Evolutionary conservation across 768 basidiomycete species (phyloP).

Genomic region (Leccinum boreale): DNA sequence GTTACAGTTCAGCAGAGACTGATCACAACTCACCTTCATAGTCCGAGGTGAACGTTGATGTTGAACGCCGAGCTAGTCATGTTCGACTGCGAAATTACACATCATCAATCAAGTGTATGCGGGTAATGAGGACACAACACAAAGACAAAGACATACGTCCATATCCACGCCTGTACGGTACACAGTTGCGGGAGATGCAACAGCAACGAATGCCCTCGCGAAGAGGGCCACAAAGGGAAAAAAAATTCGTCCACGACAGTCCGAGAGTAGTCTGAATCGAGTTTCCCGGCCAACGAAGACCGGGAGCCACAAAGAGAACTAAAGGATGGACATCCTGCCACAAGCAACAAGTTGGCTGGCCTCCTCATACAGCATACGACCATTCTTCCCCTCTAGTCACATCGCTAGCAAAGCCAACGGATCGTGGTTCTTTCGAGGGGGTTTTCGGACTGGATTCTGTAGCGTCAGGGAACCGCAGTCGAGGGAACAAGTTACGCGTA

Average conservation of each 20-base stretch:
- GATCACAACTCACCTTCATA: too few relatives aligned
- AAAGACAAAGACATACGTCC: not conserved
- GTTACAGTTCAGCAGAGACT: too few relatives aligned
- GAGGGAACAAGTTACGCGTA: not conserved
- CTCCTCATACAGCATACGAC: slow-evolving; percentile 15
- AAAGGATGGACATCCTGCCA: slow-evolving; percentile 15
- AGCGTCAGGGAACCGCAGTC: not conserved
- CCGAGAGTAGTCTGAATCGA: slow-evolving; percentile 37
- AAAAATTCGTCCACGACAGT: slow-evolving; percentile 14
- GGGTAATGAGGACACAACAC: not conserved
- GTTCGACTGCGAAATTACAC: not conserved
- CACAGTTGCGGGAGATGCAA: not conserved
- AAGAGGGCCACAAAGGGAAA: slow-evolving; percentile 2
- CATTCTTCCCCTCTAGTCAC: not conserved
- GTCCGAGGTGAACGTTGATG: too few relatives aligned
- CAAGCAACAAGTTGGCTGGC: not conserved
- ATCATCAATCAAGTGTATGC: too few relatives aligned
- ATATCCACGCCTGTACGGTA: not conserved
- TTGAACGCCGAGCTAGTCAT: not conserved
- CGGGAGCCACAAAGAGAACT: slow-evolving; percentile 30
- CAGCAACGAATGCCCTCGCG: slow-evolving; percentile 6
- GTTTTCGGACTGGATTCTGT: not conserved
- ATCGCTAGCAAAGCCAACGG: not conserved
- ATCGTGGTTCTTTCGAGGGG: not conserved
- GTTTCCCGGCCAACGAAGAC: slow-evolving; percentile 17